Evolutionary conservation across 495 filamentous ascomycete species (phyloP).

Genomic region (Sordaria brevicollis): DNA sequence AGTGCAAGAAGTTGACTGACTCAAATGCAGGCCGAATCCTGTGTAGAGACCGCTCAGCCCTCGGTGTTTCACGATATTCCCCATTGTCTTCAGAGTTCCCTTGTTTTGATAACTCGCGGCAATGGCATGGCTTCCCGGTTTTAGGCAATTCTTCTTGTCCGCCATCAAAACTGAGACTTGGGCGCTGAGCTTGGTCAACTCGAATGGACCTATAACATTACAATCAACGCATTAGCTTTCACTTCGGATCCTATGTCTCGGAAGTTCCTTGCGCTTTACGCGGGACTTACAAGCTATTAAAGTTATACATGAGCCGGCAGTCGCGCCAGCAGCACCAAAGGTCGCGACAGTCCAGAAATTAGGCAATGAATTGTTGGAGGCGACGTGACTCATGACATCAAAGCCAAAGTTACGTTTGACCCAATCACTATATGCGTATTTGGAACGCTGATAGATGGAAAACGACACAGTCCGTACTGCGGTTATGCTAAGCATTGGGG

Average conservation of each 20-base stretch:
- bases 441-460: conserved; percentile 79
- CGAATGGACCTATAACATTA: conserved; percentile 64
- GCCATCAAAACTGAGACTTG: conserved; percentile 82
- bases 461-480: conserved; percentile 88
- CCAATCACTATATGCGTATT: conserved; percentile 62
- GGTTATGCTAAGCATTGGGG: conserved; percentile 79
- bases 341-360: conserved; percentile 58
- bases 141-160: conserved; percentile 46
- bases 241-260: conserved; percentile 1
- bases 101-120: conserved; percentile 66
- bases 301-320: conserved; percentile 70
- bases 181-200: conserved; percentile 84
- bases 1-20: conserved; percentile 35
- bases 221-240: background rate
- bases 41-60: conserved; percentile 76
- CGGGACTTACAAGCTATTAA: conserved; percentile 71
- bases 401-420: conserved; percentile 52
- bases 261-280: background rate
- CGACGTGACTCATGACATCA: conserved; percentile 62
- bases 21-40: conserved; percentile 71
- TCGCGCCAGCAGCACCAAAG: conserved; percentile 68
- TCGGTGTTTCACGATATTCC: conserved; percentile 66
- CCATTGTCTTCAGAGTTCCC: conserved; percentile 69
- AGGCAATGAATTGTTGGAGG: conserved; percentile 57
- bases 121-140: conserved; percentile 43